These are phyloP conservation scores for Claviceps purpurea DNA, from an alignment of 2,329 filamentous ascomycete genomes.

Conservation along the genomic window DNA sequence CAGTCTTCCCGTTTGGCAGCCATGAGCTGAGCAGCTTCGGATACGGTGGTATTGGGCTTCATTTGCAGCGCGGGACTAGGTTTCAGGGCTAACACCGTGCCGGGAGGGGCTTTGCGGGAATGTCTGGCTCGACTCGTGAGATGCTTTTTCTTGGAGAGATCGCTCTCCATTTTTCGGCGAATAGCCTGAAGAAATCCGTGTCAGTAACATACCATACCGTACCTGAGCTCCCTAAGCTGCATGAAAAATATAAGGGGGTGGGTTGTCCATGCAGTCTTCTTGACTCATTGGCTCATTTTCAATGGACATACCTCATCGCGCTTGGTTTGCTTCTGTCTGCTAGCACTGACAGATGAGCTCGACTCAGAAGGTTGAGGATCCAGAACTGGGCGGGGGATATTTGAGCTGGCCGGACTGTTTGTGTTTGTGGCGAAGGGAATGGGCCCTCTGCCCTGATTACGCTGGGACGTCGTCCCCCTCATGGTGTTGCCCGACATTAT, in stretches of 20 bases:
- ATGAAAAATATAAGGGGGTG: no score
- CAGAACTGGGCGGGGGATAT: constrained; percentile 59
- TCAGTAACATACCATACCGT: neutral
- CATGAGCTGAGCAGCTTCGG: constrained; percentile 96
- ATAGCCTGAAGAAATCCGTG: constrained; percentile 54
- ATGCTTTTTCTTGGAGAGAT: constrained; percentile 95
- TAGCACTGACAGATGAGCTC: constrained; percentile 70
- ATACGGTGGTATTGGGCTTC: constrained; percentile 84
- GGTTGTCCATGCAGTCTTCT: neutral
- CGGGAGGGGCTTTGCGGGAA: constrained; percentile 85
- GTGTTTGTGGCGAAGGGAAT: constrained; percentile 47
- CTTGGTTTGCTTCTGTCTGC: constrained; percentile 91
- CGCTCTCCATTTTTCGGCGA: constrained; percentile 88
- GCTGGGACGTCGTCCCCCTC: constrained; percentile 52
- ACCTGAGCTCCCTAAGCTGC: neutral
- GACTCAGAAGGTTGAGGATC: constrained; percentile 48
- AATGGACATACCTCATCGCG: constrained; percentile 78
- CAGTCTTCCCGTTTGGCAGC: constrained; percentile 97
- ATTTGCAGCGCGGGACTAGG: constrained; percentile 95
- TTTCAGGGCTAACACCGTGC: constrained; percentile 88
- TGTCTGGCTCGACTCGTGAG: constrained; percentile 64
- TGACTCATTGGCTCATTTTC: neutral
- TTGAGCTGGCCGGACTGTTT: constrained; percentile 47
- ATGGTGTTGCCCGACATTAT: constrained; percentile 48
- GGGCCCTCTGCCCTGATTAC: constrained; percentile 42